These are phyloP conservation scores for Nigrospora sphaerica DNA, from an alignment of 2,329 filamentous ascomycete genomes.

Conservation along the genomic window DNA sequence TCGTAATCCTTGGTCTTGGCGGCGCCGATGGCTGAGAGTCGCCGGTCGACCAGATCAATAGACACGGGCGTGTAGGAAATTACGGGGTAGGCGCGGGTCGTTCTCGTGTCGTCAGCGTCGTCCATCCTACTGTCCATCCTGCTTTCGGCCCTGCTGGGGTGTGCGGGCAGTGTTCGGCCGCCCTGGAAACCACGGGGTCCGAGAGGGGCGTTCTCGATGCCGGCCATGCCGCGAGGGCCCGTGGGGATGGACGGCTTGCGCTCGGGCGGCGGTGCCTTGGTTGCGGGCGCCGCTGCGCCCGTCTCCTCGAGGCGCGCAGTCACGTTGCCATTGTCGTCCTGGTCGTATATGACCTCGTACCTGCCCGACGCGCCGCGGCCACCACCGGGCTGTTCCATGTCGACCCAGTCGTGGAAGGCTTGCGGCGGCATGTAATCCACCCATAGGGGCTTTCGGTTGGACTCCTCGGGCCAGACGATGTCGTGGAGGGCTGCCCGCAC, in stretches of 20 bases:
- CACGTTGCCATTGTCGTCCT: slow-evolving; percentile 45
- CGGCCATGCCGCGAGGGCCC: slow-evolving; percentile 18
- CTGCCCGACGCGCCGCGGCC: slow-evolving; percentile 35
- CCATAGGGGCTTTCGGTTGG: slow-evolving; percentile 74
- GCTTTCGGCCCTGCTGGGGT: slow-evolving; percentile 5
- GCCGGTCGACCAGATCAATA: slow-evolving; percentile 54
- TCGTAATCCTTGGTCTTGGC: slow-evolving; percentile 35
- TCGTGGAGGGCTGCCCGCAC: slow-evolving; percentile 72
- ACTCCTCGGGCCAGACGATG: slow-evolving; percentile 79
- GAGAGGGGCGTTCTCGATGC: slow-evolving; percentile 25
- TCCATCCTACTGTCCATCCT: slow-evolving; percentile 13
- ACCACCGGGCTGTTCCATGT: slow-evolving; percentile 50
- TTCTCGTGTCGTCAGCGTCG: slow-evolving; percentile 6
- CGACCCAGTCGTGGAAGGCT: slow-evolving; percentile 66
- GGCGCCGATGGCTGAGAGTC: slow-evolving; percentile 50
- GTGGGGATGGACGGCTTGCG: slow-evolving; percentile 19
- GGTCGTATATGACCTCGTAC: slow-evolving; percentile 70
- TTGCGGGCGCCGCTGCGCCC: slow-evolving; percentile 17
- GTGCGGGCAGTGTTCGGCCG: slow-evolving; percentile 13
- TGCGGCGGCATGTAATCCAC: slow-evolving; percentile 84
- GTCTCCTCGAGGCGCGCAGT: slow-evolving; percentile 49
- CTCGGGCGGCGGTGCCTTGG: slow-evolving; percentile 7
- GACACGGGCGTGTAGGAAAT: slow-evolving; percentile 51
- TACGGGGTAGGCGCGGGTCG: slow-evolving; percentile 33
- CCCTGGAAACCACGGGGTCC: slow-evolving; percentile 32